These are phyloP conservation scores for Pythium biforme DNA, from an alignment of 352 stramenopile genomes.

Conservation along the genomic window DNA sequence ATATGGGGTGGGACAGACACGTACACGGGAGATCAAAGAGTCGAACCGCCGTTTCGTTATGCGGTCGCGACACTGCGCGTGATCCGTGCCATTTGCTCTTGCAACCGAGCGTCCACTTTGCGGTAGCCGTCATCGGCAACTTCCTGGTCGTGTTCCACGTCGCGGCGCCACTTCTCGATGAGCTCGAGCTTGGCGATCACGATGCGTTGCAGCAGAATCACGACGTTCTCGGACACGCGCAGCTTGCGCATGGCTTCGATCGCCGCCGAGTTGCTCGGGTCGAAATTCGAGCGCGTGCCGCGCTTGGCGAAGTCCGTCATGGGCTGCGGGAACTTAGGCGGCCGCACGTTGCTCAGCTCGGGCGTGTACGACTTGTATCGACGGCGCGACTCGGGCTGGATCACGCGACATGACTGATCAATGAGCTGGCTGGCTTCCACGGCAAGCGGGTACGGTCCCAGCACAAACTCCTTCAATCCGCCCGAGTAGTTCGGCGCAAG, in stretches of 20 bases:
- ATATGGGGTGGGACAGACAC: slow-evolving; percentile 5
- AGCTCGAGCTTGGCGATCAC: slow-evolving; percentile 82
- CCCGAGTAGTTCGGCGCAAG: slow-evolving; percentile 71
- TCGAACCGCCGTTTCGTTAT: slow-evolving; percentile 19
- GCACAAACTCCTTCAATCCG: slow-evolving; percentile 71
- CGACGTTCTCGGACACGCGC: slow-evolving; percentile 71
- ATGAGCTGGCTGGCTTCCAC: slow-evolving; percentile 77
- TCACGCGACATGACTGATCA: slow-evolving; percentile 61
- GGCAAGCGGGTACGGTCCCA: slow-evolving; percentile 67
- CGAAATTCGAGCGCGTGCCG: slow-evolving; percentile 33
- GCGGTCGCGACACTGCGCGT: slow-evolving; percentile 59
- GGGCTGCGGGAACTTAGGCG: slow-evolving; percentile 48
- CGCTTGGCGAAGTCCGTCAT: slow-evolving; percentile 49
- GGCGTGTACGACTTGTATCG: slow-evolving; percentile 69
- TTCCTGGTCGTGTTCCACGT: slow-evolving; percentile 63
- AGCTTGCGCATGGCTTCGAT: slow-evolving; percentile 81
- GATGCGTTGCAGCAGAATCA: slow-evolving; percentile 79
- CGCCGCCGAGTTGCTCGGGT: slow-evolving; percentile 40
- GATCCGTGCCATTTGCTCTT: slow-evolving; percentile 66
- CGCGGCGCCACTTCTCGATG: slow-evolving; percentile 74
- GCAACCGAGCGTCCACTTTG: slow-evolving; percentile 60
- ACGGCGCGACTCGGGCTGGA: slow-evolving; percentile 74
- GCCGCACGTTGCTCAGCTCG: slow-evolving; percentile 39
- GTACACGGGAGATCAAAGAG: background rate
- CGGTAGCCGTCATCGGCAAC: slow-evolving; percentile 53